phyloP scores from a whole-genome alignment of 2,329 filamentous ascomycete species.

The Fusarium sp. region DNA sequence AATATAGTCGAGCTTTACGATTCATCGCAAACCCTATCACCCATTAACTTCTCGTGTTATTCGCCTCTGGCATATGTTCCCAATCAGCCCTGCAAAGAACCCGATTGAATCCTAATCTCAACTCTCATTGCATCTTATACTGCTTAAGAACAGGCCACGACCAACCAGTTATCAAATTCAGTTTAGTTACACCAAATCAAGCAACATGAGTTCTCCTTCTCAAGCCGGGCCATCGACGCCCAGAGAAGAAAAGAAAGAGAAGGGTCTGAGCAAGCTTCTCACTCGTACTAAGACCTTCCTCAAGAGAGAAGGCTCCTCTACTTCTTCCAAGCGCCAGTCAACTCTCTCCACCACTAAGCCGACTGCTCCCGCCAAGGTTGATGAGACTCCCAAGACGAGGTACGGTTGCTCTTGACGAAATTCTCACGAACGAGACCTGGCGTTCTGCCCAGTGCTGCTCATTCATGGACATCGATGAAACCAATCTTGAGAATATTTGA shows the following conservation, averaged over 20 bases:
- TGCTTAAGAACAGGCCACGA: background rate
- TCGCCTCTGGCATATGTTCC: conserved; percentile 23
- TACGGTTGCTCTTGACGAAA: conserved; percentile 35
- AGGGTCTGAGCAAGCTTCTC: conserved; percentile 62
- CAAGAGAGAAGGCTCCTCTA: conserved; percentile 54
- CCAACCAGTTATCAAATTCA: background rate
- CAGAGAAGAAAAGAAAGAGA: conserved; percentile 58
- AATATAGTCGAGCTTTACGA: conserved; percentile 18
- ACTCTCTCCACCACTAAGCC: conserved; percentile 40
- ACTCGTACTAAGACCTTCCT: conserved; percentile 65
- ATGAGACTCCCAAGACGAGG: conserved; percentile 46
- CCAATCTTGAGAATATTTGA: background rate
- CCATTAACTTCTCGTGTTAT: conserved; percentile 1
- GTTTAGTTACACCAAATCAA: conserved; percentile 9
- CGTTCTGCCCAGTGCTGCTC: background rate
- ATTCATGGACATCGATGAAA: background rate
- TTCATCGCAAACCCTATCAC: conserved; percentile 9
- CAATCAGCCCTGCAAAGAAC: background rate
- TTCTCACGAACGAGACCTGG: background rate
- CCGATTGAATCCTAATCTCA: conserved; percentile 2
- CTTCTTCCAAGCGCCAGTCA: conserved; percentile 49
- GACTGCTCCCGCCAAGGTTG: conserved; percentile 38
- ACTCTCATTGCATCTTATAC: conserved; percentile 1
- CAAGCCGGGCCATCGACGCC: conserved; percentile 54
- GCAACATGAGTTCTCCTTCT: conserved; percentile 59